Base-by-base conservation (phyloP, 306 rosid species). In the Lagenaria siceraria region DNA sequence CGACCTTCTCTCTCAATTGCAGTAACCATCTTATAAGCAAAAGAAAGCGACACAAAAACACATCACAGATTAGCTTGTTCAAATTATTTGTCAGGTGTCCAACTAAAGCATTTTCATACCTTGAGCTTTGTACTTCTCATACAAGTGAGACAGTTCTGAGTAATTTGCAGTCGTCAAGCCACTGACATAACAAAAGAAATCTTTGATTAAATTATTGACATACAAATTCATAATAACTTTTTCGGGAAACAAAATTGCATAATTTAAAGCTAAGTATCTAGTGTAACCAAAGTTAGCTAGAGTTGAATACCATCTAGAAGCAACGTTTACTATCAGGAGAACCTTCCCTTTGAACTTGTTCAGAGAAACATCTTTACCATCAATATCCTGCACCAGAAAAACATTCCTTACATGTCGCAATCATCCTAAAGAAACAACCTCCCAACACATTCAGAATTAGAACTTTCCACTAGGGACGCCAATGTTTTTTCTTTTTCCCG, bases 281-380 rank as follows among this genome's bases (percentile, higher is more conserved):
- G 24, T 73, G 25, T 58, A 60, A 76, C 24, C 13, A 25, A 73
- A 24, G 48, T 74, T 58, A 70, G 65, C 22, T 61, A 61, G 73
- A 38, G 60, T 29, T 69, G 10, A 75, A 75, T 96, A 96, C 99
- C 99, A 96, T 88, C 77, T 86, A 60, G 99, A 96, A 85, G 99
- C 99, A 84, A 96, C 99, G 69, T 96, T 96, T 77, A 96, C 99
- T 72, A 96, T 83, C 90, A 96, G 83, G 9, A 92, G 91, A 89
- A 84, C 96, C 87, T 96, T 96, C 78, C 97, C 96, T 86, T 92
- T 96, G 77, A 89, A 96, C 52, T 88, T 96, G 90, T 79, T 86
- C 59, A 96, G 92, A 84, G 88, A 6, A 79, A 92, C 88, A 83
- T 92, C 98, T 68, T 90, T 96, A 63, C 59, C 83, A 75, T 96